Conservation (phyloP, 371 early-diverging fungal species). For the Nematocida minor region DNA sequence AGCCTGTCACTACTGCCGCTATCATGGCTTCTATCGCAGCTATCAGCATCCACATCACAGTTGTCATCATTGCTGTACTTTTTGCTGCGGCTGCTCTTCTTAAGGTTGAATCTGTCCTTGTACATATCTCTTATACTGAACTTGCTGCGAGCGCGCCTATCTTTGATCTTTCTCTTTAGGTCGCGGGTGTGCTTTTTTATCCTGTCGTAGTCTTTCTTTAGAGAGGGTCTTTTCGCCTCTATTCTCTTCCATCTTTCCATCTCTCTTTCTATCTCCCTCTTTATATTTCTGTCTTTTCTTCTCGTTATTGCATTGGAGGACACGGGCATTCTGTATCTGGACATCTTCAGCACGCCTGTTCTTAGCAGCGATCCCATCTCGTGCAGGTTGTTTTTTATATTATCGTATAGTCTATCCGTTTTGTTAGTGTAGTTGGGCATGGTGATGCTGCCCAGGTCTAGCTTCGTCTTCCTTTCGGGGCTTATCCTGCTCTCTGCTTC, state of each 20-base stretch:
- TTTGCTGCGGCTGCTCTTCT: too few species aligned
- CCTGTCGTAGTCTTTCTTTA: background rate
- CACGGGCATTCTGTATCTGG: background rate
- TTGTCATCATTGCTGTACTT: too few species aligned
- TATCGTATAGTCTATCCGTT: background rate
- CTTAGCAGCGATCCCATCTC: background rate
- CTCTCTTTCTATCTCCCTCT: background rate
- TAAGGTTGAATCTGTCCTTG: too few species aligned
- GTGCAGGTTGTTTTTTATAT: background rate
- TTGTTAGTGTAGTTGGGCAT: background rate
- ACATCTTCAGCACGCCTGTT: background rate
- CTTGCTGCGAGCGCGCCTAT: too few species aligned
- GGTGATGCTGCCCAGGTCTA: background rate
- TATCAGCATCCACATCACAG: too few species aligned
- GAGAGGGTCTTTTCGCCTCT: too few species aligned
- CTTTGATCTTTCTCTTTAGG: background rate
- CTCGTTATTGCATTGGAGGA: background rate
- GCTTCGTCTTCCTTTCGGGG: background rate
- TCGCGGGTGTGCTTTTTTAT: background rate
- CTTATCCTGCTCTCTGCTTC: background rate
- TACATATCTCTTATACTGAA: too few species aligned
- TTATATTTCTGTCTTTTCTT: background rate
- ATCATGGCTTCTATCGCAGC: too few species aligned
- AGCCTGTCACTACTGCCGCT: too few species aligned
- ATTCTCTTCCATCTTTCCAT: background rate